Evolutionary conservation across 2,329 filamentous ascomycete species (phyloP), one percentile per base, ranked within the genome.

Genomic region (Colletotrichum echinochloae): DNA sequence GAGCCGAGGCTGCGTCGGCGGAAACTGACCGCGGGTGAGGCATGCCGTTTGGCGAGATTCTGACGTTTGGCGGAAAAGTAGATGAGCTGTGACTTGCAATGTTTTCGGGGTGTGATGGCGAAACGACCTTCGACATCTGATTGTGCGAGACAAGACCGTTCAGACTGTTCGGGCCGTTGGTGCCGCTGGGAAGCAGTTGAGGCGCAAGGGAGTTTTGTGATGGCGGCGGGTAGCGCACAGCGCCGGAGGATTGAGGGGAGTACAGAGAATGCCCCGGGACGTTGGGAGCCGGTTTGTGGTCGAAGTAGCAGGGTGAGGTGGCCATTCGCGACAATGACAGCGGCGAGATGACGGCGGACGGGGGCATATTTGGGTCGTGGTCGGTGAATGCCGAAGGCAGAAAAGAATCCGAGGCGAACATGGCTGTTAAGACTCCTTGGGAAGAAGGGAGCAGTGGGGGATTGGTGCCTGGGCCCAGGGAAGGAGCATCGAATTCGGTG

Each of bases 381-480:
- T 83, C 81, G 70, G 78, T 74, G 61, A 77, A 78, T 72, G 80
- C 80, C 56, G 79, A 79, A 14, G 83, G 81, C 74, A 83, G 76
- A 75, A 84, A 84, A 35, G 83, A 81, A 73, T 85, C 82, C 69
- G 81, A 77, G 41, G 80, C 79, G 41, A 83, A 69, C 72, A 80
- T 83, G 72, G 79, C n/a, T n/a, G n/a, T 78, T 82, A 85, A 84
- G 73, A 76, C 41, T 57, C 20, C 23, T 30, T 16, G 20, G 41
- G 28, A 28, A 67, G 37, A 57, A 48, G 57, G 41, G 57, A 65
- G 51, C 28, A 66, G 59, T 62, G 44, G 39, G 28, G 35, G 35
- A 14, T 62, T 59, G 23, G 49, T 33, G 20, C 57, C 44, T 52
- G 44, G 57, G 30, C 57, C 37, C 57, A 48, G 44, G 30, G 33